Percentiles rank a stretch among this genome's conserved stretches.
phyloP scores from a whole-genome alignment of 805 yeast species.

The Myxozyma monticola region DNA sequence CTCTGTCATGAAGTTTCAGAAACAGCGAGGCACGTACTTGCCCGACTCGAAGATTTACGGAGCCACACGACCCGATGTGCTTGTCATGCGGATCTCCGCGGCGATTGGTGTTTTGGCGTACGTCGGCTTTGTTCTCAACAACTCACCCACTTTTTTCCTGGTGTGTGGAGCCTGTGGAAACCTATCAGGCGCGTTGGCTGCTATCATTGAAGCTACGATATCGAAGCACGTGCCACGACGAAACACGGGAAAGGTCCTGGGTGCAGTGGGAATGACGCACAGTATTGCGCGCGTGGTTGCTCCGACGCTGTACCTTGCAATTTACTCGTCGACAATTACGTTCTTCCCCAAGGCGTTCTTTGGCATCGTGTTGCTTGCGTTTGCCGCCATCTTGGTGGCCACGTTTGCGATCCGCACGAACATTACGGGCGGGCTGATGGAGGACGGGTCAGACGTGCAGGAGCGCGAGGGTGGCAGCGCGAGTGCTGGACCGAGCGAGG shows the following conservation, averaged over 20 bases:
- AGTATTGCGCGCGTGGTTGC: constrained; percentile 20
- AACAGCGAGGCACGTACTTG: background rate
- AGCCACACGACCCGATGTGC: constrained; percentile 11
- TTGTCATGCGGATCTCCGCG: constrained; percentile 14
- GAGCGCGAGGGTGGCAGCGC: constrained; percentile 2
- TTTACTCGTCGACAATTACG: constrained; percentile 12
- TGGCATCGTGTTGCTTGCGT: background rate
- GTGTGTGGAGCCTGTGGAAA: constrained; percentile 17
- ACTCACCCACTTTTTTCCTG: constrained; percentile 9
- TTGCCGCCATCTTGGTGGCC: background rate
- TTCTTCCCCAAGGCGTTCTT: constrained; percentile 19
- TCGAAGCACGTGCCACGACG: constrained; percentile 24
- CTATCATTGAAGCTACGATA: constrained; percentile 16
- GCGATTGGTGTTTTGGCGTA: constrained; percentile 12
- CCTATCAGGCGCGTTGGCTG: constrained; percentile 18
- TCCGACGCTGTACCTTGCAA: constrained; percentile 15
- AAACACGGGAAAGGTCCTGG: constrained; percentile 21
- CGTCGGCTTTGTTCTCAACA: constrained; percentile 10
- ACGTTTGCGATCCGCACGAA: constrained; percentile 10
- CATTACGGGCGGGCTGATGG: constrained; percentile 21
- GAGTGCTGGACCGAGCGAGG: background rate
- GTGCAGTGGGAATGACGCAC: constrained; percentile 23
- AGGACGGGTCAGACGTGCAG: constrained; percentile 9
- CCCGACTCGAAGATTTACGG: constrained; percentile 11
- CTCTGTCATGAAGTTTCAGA: constrained; percentile 4